Percentiles rank a stretch among this genome's conserved stretches.
Evolutionary conservation across 2,329 filamentous ascomycete species (phyloP).

Genomic region (Fusarium odoratissimum): DNA sequence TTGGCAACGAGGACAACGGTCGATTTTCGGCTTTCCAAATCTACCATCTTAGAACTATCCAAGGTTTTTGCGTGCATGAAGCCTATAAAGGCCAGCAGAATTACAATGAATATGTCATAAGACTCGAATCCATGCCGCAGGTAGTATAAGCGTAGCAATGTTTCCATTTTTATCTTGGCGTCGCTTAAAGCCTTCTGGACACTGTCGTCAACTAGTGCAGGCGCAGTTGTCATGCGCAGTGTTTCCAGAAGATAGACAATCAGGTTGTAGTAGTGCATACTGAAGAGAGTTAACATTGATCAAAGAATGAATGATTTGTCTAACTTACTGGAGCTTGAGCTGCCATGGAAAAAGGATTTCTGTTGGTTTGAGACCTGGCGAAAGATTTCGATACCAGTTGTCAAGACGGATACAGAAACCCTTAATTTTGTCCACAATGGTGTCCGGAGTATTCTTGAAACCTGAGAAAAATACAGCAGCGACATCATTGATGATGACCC

Average conservation of each 20-base stretch:
- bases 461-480: neutral
- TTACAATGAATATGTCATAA: neutral
- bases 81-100: fast-evolving
- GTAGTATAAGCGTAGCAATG: neutral
- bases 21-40: neutral
- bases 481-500: neutral
- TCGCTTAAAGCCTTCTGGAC: neutral
- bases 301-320: too few species aligned
- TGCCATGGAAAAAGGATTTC: neutral
- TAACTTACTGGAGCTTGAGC: slow-evolving; percentile 1
- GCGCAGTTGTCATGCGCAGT: neutral
- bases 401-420: neutral
- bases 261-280: neutral
- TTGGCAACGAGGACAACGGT: neutral
- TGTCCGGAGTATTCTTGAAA: fast-evolving
- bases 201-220: neutral
- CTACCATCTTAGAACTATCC: fast-evolving
- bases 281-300: neutral
- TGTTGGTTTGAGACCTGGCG: neutral
- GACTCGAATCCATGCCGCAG: neutral
- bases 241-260: neutral
- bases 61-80: neutral
- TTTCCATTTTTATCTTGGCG: neutral
- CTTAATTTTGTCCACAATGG: fast-evolving
- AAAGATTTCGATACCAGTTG: neutral